Base-by-base conservation (phyloP, 2,329 filamentous ascomycete genomes). In the Akanthomyces muscarius region DNA sequence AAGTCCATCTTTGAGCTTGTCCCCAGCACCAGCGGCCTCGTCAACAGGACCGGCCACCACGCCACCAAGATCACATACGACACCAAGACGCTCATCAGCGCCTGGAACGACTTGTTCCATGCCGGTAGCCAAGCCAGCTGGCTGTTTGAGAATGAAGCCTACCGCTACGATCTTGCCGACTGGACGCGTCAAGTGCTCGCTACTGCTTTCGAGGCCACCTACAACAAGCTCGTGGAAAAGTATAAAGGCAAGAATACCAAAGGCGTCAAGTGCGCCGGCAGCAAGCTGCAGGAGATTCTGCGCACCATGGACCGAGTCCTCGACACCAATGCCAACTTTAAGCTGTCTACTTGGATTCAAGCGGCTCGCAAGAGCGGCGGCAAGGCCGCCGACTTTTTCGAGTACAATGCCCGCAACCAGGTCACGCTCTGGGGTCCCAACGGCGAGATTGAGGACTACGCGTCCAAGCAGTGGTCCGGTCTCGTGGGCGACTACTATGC, bases 391-490 rank as follows among this genome's bases (percentile, higher is more conserved):
- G 68, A 73, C 18, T 78, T 75, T 65, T 75, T 77, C 59, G 75
- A 76, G 63, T 80, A 77, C 67, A 73, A 79, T 51, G 78, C 78
- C 5, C 71, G 76, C 13, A 81, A 81, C 54, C 79, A 81, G 64
- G 70, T 82, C 65, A 81, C 80, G 7, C 72, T 78, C 14, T 82
- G 79, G 80, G 79, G 79, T 0, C 78, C 79, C 68, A 78, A 44
- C 38, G 52, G 56, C 28, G 52, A 61, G 41, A 45, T 82, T 48
- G 72, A 67, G 33, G 80, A 82, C 67, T 82, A 82, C 63, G 78
- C 79, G 6, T 76, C 74, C 0, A 81, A 80, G 68, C 69, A 70
- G 38, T 82, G 79, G 80, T 73, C 71, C 13, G 80, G 79, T 3
- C 70, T 83, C 0, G 73, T 81, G 1, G 71, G 70, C 0, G 69